These are phyloP conservation scores for Harringtonia aguacate DNA, from an alignment of 2,329 filamentous ascomycete genomes.

Conservation along the genomic window DNA sequence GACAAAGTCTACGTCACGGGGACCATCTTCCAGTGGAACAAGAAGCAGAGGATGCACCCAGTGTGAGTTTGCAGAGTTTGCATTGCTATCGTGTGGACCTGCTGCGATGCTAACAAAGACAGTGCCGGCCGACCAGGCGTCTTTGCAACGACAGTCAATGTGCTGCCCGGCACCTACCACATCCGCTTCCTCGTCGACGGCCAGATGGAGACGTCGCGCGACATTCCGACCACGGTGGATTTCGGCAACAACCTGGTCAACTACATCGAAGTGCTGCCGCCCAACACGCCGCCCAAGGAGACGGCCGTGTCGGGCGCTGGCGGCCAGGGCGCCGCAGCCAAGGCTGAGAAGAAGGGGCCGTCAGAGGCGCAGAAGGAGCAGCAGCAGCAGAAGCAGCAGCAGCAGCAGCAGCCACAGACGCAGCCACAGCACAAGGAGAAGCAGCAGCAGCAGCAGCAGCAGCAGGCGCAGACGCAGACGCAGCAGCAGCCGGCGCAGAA, in stretches of 20 bases:
- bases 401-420: not conserved
- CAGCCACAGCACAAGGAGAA: not conserved
- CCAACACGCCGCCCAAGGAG: conserved; percentile 43
- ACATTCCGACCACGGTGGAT: conserved; percentile 88
- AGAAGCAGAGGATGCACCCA: conserved; percentile 77
- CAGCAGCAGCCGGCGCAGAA: too few relatives aligned
- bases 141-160: conserved; percentile 67
- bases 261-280: conserved; percentile 85
- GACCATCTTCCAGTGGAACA: conserved; percentile 95
- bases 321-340: conserved; percentile 11
- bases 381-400: conserved; percentile 11
- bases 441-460: not conserved
- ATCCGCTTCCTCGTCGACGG: conserved; percentile 93
- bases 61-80: too few relatives aligned
- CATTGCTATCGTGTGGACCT: too few relatives aligned
- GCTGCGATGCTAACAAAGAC: too few relatives aligned
- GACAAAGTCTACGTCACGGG: conserved; percentile 94
- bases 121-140: conserved; percentile 49
- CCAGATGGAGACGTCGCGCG: conserved; percentile 79
- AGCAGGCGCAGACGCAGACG: too few relatives aligned
- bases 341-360: too few relatives aligned
- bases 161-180: conserved; percentile 91
- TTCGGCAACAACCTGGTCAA: conserved; percentile 98
- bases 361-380: conserved; percentile 14
- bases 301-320: conserved; percentile 15